phyloP scores from a whole-genome alignment of 345 rosid genomes.

The Capsella bursapastoris region DNA sequence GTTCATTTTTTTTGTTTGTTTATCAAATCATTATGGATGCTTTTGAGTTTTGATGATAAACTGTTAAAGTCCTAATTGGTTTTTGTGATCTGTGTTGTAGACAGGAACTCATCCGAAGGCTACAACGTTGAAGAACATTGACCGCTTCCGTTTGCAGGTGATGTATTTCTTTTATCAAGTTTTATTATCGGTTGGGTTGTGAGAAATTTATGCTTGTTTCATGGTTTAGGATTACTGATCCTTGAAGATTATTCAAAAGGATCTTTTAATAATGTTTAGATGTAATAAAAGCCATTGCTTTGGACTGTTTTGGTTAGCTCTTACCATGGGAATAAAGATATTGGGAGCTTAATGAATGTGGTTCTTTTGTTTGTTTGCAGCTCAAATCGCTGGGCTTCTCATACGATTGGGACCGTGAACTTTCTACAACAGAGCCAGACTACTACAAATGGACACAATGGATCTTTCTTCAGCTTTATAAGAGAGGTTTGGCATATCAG shows the following conservation, averaged over 20 bases:
- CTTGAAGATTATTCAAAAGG: not conserved
- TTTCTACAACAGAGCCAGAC: conserved; percentile 89
- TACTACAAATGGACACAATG: conserved; percentile 97
- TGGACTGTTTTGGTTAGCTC: conserved; percentile 12
- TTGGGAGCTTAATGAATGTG: not conserved
- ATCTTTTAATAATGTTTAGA: not conserved
- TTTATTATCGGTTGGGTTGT: not conserved
- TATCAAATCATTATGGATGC: not conserved
- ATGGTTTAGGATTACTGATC: not conserved
- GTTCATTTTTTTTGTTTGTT: conserved; percentile 44
- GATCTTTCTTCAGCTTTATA: conserved; percentile 93
- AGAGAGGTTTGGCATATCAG: conserved; percentile 98
- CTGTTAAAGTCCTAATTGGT: not conserved
- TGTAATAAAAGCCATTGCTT: not conserved
- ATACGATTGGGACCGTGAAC: conserved; percentile 95
- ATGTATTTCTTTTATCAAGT: conserved; percentile 9
- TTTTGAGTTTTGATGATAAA: conserved; percentile 19
- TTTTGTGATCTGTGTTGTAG: conserved; percentile 47
- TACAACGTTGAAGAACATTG: conserved; percentile 85
- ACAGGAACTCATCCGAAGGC: conserved; percentile 94
- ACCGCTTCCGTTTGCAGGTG: conserved; percentile 85
- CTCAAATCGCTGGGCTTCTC: conserved; percentile 92
- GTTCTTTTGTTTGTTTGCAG: conserved; percentile 55
- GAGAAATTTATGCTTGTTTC: not conserved
- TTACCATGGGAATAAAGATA: not conserved